Conservation (phyloP, 148 eudicot genomes). For the Rhododendron ferrugineum region DNA sequence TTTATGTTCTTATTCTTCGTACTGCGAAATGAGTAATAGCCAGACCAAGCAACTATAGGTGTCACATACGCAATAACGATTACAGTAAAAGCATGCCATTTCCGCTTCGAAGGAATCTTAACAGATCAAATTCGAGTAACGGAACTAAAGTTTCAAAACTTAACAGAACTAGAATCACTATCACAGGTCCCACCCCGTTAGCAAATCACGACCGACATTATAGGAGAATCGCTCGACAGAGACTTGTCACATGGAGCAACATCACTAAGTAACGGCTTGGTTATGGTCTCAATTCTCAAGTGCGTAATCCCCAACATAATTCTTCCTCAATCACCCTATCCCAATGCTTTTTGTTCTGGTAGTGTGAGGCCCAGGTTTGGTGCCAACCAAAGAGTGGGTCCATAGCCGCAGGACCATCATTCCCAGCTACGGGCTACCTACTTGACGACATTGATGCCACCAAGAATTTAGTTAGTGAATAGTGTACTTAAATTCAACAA, state of each 20-base stretch:
- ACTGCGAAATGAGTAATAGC: background rate
- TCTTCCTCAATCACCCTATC: background rate
- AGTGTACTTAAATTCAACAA: background rate
- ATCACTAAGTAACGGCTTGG: background rate
- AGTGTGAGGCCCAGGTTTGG: background rate
- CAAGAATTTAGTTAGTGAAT: background rate
- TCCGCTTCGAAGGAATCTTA: background rate
- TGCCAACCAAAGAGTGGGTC: background rate
- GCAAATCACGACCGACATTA: background rate
- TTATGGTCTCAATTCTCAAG: background rate
- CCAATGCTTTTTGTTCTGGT: background rate
- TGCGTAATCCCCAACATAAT: background rate
- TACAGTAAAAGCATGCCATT: background rate
- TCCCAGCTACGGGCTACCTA: conserved; percentile 1
- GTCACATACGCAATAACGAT: background rate
- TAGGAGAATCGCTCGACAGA: background rate
- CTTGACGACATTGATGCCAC: conserved; percentile 5
- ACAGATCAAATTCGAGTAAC: background rate
- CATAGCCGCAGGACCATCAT: background rate
- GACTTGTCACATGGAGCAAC: background rate
- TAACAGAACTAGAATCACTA: background rate
- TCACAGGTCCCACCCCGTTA: background rate
- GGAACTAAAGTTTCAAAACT: background rate
- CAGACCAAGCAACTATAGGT: too few relatives aligned
- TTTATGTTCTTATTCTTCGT: background rate